Evolutionary conservation across 164 flowering plant genomes (phyloP).

Genomic region (Platanus orientalis): DNA sequence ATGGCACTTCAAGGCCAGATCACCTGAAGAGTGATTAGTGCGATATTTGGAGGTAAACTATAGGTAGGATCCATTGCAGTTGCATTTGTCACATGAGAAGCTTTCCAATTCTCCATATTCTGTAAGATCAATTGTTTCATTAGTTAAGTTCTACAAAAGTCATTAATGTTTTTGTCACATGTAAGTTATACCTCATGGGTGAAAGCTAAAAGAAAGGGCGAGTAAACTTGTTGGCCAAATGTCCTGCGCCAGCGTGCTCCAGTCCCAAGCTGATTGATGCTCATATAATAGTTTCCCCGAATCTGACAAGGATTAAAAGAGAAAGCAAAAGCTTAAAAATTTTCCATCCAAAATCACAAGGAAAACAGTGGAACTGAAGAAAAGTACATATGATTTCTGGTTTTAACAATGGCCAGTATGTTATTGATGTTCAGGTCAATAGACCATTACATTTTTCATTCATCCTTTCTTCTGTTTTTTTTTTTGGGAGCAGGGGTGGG

Average conservation of each 20-base stretch:
- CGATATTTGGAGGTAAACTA: slow-evolving; percentile 76
- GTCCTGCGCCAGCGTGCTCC: slow-evolving; percentile 77
- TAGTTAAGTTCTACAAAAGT: neutral
- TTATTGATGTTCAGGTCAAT: too few species aligned
- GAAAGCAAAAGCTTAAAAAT: neutral
- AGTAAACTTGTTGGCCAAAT: slow-evolving; percentile 72
- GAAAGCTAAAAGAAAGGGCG: slow-evolving; percentile 76
- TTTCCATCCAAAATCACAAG: neutral
- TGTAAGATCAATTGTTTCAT: slow-evolving; percentile 21
- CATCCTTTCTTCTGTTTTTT: too few species aligned
- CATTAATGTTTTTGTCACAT: neutral
- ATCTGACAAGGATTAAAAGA: slow-evolving; percentile 29
- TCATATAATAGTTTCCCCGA: slow-evolving; percentile 70
- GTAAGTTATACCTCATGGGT: slow-evolving; percentile 55
- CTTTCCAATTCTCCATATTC: slow-evolving; percentile 54
- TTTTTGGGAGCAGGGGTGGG: too few species aligned
- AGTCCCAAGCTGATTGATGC: slow-evolving; percentile 45
- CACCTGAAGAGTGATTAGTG: slow-evolving; percentile 84
- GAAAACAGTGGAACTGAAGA: neutral
- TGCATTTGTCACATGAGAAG: slow-evolving; percentile 39
- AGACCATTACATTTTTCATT: too few species aligned
- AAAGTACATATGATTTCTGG: too few species aligned
- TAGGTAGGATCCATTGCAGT: slow-evolving; percentile 58
- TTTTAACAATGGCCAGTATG: too few species aligned
- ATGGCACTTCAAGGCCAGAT: slow-evolving; percentile 1